Conservation (phyloP, 2,329 filamentous ascomycete genomes). For the Stagonosporopsis vannaccii region DNA sequence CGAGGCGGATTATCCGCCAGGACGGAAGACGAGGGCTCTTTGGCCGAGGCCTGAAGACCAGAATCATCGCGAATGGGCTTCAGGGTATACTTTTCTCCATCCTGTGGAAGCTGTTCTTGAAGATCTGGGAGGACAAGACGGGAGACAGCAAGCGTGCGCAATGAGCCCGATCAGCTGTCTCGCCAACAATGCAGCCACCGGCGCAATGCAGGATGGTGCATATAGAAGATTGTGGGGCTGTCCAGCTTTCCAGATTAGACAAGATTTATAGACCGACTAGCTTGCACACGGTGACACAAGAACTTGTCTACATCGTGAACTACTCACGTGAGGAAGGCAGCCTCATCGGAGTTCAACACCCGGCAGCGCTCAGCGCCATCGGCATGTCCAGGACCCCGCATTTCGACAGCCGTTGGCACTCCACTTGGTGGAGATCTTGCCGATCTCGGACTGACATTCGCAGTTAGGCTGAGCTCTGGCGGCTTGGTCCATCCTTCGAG, state of each 20-base stretch:
- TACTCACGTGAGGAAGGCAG: not conserved
- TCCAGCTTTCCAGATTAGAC: not conserved
- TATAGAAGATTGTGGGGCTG: not conserved
- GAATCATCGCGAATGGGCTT: conserved; percentile 41
- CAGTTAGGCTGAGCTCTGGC: conserved; percentile 9
- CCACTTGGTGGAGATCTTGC: conserved; percentile 2
- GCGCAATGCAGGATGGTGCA: too few species aligned
- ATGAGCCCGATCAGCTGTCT: not conserved
- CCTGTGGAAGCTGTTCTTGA: conserved; percentile 40
- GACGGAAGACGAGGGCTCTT: conserved; percentile 36
- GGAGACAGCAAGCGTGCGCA: conserved; percentile 7
- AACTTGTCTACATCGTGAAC: not conserved
- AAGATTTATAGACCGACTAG: not conserved
- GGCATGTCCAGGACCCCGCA: conserved; percentile 9
- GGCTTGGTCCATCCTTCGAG: conserved; percentile 18
- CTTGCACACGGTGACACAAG: not conserved
- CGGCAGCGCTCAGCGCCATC: conserved; percentile 2
- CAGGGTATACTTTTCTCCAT: conserved; percentile 42
- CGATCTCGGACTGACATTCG: not conserved
- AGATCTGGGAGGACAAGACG: conserved; percentile 33
- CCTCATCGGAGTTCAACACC: not conserved
- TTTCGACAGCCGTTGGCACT: conserved; percentile 10
- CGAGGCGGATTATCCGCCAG: conserved; percentile 32
- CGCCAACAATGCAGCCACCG: not conserved
- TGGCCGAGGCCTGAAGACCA: conserved; percentile 38